Percentiles rank a stretch among this genome's conserved stretches.
Evolutionary conservation across 768 basidiomycete genomes (phyloP).

Genomic region (Boletus reticuloceps): DNA sequence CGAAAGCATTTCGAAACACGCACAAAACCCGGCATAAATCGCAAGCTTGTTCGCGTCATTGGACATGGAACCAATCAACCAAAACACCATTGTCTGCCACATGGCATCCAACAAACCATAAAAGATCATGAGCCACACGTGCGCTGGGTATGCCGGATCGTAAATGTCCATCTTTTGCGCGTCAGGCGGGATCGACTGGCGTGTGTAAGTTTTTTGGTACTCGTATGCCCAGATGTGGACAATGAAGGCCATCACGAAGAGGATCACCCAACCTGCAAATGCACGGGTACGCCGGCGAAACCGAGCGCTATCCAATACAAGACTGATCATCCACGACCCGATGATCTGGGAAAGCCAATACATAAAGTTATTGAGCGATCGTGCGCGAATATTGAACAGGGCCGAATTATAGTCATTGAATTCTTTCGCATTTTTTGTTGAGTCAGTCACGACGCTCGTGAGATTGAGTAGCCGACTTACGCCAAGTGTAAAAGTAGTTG

Average conservation of each 20-base stretch:
- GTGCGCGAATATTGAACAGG: constrained; percentile 72
- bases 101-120: constrained; percentile 74
- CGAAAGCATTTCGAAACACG: constrained; percentile 37
- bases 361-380: constrained; percentile 72
- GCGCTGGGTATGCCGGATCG: constrained; percentile 18
- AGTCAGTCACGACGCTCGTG: background rate
- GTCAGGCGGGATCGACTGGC: constrained; percentile 41
- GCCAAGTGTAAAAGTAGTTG: constrained; percentile 85
- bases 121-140: constrained; percentile 61
- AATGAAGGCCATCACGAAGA: constrained; percentile 59
- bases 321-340: constrained; percentile 66
- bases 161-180: constrained; percentile 55
- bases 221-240: constrained; percentile 75
- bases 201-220: constrained; percentile 66
- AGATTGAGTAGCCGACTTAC: constrained; percentile 31
- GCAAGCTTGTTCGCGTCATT: constrained; percentile 77
- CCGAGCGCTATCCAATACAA: constrained; percentile 55
- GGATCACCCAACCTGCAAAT: constrained; percentile 60
- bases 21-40: constrained; percentile 76
- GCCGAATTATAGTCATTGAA: constrained; percentile 78
- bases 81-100: constrained; percentile 80
- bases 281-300: constrained; percentile 64
- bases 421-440: constrained; percentile 23
- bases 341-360: constrained; percentile 79
- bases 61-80: constrained; percentile 82